Evolutionary conservation across 129 eudicot species (phyloP), one percentile per base, ranked within the genome.

Genomic region (Chrysanthemum lavandulifolium): DNA sequence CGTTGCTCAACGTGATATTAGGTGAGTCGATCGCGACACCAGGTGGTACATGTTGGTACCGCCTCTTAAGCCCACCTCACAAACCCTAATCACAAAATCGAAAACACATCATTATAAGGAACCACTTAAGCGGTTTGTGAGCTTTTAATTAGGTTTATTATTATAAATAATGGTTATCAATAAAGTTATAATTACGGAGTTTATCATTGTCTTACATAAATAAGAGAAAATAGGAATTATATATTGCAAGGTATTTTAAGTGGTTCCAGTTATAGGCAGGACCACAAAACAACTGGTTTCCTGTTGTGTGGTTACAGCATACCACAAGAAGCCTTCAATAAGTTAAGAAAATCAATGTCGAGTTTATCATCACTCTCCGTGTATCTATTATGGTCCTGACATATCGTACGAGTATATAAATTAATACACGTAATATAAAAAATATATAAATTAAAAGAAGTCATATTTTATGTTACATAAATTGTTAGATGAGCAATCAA

Each of bases 251-350:
- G 76, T 63, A 21, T 45, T 70, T 66, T 58, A 71, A 65, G 77
- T 78, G 77, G 82, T 66, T 25, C 82, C 73, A 72, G 65, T 71
- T 31, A 11, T 78, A 43, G 62, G 5, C 3, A 65, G 68, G 82
- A 73, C 78, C 82, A 78, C 78, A 72, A n/a, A 56, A 78, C 68
- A 78, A 62, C 60, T 78, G 72, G 77, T 55, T 53, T 64, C 45
- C n/a, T 25, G 67, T 62, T 78, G 73, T 78, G 82, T 78, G 82
- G 80, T 76, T 76, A 58, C 73, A 67, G 54, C 78, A 52, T 9
- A 59, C 75, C 65, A 71, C 77, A 68, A 69, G 65, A 50, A 66
- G 45, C 52, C 59, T 18, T 47, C 31, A 71, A 64, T 78, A 72
- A 72, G 82, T 72, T 65, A 72, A 78, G 55, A 65, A 55, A 72